Evolutionary conservation across 768 basidiomycete species (phyloP).

Genomic region (Trametes meyenii): DNA sequence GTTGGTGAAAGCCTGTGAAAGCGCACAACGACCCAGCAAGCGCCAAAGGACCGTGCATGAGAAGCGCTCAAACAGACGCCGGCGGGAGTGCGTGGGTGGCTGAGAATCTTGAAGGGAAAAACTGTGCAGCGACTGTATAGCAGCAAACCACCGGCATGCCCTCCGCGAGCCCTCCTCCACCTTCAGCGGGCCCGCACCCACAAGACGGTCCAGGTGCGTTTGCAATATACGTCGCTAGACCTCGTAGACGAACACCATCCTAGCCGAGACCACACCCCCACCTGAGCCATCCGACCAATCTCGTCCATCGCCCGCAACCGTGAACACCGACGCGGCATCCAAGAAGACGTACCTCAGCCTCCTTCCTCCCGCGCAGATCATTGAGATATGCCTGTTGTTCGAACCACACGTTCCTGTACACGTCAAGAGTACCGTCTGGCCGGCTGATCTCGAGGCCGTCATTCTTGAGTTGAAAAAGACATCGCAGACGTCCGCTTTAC

Average conservation of each 20-base stretch:
- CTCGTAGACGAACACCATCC: conserved; percentile 2
- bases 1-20: too few relatives aligned
- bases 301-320: background rate
- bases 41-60: too few relatives aligned
- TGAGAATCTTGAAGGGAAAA: conserved; percentile 36
- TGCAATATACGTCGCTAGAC: background rate
- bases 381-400: conserved; percentile 76
- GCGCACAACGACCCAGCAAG: too few relatives aligned
- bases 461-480: conserved; percentile 52
- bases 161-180: conserved; percentile 22
- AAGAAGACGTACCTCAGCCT: conserved; percentile 74
- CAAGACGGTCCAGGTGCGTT: conserved; percentile 24
- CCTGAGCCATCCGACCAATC: background rate
- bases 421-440: conserved; percentile 72
- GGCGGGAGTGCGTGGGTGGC: conserved; percentile 27
- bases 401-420: conserved; percentile 70
- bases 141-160: conserved; percentile 28
- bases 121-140: conserved; percentile 37
- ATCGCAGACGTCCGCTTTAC: conserved; percentile 19
- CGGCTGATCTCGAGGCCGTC: conserved; percentile 64
- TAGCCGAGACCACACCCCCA: conserved; percentile 1
- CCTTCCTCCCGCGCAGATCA: conserved; percentile 69
- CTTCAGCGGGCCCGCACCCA: conserved; percentile 6
- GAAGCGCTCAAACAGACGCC: background rate
- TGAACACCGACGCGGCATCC: conserved; percentile 51